Conservation (phyloP, 2,329 filamentous ascomycete genomes). For the Aspergillus transmontanensis region DNA sequence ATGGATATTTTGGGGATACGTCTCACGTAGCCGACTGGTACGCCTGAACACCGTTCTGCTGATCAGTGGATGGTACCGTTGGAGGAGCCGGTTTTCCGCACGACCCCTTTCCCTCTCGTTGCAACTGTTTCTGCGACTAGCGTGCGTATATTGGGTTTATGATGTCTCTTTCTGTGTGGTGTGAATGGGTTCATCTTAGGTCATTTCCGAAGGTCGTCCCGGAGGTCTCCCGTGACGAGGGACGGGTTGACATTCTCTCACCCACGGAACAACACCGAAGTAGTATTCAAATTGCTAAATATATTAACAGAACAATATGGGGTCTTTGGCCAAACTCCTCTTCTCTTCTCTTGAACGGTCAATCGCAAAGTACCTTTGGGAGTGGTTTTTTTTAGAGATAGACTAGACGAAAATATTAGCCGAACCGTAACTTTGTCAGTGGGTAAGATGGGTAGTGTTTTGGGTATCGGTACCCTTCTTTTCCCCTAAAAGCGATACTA, state of each 20-base stretch:
- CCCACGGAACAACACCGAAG: not conserved
- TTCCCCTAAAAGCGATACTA: not conserved
- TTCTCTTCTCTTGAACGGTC: not conserved
- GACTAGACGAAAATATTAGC: not conserved
- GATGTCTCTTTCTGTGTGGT: not conserved
- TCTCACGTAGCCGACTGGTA: not conserved
- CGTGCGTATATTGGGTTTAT: not conserved
- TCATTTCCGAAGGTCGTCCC: not conserved
- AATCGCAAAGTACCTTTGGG: not conserved
- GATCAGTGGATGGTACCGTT: constrained; percentile 1
- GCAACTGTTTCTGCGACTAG: not conserved
- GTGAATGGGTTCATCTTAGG: not conserved
- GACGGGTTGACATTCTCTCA: not conserved
- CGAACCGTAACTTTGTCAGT: not conserved
- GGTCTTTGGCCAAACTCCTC: not conserved
- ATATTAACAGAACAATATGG: not conserved
- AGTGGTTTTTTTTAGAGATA: not conserved
- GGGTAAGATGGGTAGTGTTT: not conserved
- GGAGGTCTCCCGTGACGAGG: not conserved
- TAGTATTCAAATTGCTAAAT: constrained; percentile 4
- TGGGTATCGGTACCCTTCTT: not conserved
- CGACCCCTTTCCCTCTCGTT: not conserved
- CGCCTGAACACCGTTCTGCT: not conserved
- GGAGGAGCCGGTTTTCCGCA: not conserved
- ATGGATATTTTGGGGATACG: not conserved